Percentiles rank a stretch among this genome's conserved stretches.
These are phyloP conservation scores for Brassica balearica DNA, from an alignment of 441 rosid genomes.

Conservation along the genomic window DNA sequence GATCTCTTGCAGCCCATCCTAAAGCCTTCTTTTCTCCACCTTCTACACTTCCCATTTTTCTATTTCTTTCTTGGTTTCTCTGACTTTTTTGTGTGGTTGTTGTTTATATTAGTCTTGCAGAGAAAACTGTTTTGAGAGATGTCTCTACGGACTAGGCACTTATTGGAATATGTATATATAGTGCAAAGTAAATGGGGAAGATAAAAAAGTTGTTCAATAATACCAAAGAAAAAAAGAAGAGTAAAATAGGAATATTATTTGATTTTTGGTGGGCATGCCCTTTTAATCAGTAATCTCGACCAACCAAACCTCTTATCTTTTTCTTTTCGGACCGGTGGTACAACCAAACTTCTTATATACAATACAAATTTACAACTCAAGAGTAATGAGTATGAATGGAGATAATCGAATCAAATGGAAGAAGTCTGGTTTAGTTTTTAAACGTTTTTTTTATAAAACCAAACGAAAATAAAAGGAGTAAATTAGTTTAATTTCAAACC, in stretches of 20 bases:
- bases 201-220: not conserved
- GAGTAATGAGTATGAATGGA: not conserved
- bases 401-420: not conserved
- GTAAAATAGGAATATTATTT: not conserved
- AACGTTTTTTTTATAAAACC: not conserved
- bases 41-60: slow-evolving; percentile 62
- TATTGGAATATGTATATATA: slow-evolving; percentile 11
- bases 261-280: slow-evolving; percentile 1
- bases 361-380: slow-evolving; percentile 3
- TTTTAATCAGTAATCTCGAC: slow-evolving; percentile 31
- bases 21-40: slow-evolving; percentile 59
- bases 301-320: slow-evolving; percentile 25
- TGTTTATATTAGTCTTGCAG: slow-evolving; percentile 1
- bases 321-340: not conserved
- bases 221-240: slow-evolving; percentile 8
- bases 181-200: slow-evolving; percentile 9
- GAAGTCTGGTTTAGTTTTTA: not conserved
- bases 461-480: not conserved
- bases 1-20: slow-evolving; percentile 92
- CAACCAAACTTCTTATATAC: not conserved
- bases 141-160: slow-evolving; percentile 17
- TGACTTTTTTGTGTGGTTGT: not conserved
- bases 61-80: slow-evolving; percentile 21
- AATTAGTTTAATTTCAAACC: not conserved
- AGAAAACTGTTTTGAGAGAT: slow-evolving; percentile 12